These are phyloP conservation scores for Cinnamomum micranthum DNA, from an alignment of 164 flowering plant species.

Conservation along the genomic window DNA sequence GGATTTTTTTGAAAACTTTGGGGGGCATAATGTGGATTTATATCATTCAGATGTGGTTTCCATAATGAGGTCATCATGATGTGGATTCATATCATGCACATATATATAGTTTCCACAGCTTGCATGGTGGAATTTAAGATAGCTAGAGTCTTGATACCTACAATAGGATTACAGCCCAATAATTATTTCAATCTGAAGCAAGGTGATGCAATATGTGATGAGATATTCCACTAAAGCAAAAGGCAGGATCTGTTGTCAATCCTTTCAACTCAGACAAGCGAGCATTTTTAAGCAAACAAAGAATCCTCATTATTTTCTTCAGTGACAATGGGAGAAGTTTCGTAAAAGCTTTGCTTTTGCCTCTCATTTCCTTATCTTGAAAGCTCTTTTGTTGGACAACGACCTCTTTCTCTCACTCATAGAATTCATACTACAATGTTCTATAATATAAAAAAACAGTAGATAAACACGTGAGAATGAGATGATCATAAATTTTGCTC, in stretches of 20 bases:
- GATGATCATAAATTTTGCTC: no score
- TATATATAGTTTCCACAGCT: conserved; percentile 1
- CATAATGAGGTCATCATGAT: background rate
- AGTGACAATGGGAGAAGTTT: conserved; percentile 32
- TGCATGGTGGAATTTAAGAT: conserved; percentile 18
- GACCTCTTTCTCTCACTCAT: no score
- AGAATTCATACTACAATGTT: no score
- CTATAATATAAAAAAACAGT: no score
- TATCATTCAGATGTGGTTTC: background rate
- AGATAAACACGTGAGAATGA: no score
- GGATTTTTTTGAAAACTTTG: no score
- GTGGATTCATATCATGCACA: no score
- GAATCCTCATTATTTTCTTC: conserved; percentile 28
- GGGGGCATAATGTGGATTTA: no score
- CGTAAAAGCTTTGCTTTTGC: conserved; percentile 29
- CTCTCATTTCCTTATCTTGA: conserved; percentile 34
- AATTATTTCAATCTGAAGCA: background rate
- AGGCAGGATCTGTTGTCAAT: conserved; percentile 3
- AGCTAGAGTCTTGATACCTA: conserved; percentile 22
- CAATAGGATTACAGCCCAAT: background rate
- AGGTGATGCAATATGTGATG: conserved; percentile 18
- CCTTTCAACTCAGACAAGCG: conserved; percentile 20
- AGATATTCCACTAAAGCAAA: conserved; percentile 16
- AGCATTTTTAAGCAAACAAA: conserved; percentile 17
- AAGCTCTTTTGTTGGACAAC: conserved; percentile 41